A percentile compares a stretch with the other conserved stretches of the same genome.
Evolutionary conservation across 345 rosid species (phyloP).

Genomic region (Gossypium stocksii): DNA sequence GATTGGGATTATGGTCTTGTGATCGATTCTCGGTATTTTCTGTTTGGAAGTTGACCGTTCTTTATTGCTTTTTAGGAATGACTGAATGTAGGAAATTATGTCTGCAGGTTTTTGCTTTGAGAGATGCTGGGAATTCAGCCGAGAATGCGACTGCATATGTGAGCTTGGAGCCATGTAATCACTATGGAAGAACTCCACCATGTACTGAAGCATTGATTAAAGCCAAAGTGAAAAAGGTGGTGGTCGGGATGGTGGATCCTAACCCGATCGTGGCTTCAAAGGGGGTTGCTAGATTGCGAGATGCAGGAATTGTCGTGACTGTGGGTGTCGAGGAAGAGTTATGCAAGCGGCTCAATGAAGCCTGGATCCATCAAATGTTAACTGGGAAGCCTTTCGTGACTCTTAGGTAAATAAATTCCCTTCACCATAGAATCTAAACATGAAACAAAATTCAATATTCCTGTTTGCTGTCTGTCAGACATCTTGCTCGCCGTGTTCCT

Average conservation of each 20-base stretch:
- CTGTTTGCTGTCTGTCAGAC: background rate
- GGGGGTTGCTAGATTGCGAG: conserved; percentile 53
- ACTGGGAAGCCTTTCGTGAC: conserved; percentile 64
- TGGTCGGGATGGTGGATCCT: conserved; percentile 82
- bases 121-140: conserved; percentile 75
- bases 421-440: background rate
- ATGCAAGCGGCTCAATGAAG: conserved; percentile 79
- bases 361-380: conserved; percentile 64
- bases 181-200: conserved; percentile 89
- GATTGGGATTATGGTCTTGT: background rate
- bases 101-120: conserved; percentile 74
- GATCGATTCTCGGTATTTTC: background rate
- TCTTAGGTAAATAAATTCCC: conserved; percentile 49
- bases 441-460: background rate
- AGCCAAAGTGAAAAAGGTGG: conserved; percentile 78
- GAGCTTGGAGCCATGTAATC: conserved; percentile 91
- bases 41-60: background rate
- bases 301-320: conserved; percentile 63
- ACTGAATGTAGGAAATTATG: background rate
- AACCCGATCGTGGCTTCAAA: conserved; percentile 84
- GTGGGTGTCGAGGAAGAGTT: conserved; percentile 68
- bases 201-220: conserved; percentile 78
- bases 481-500: background rate
- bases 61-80: background rate
- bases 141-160: conserved; percentile 84